These are phyloP conservation scores for Penicillium freii DNA, from an alignment of 2,329 filamentous ascomycete genomes.

Conservation along the genomic window DNA sequence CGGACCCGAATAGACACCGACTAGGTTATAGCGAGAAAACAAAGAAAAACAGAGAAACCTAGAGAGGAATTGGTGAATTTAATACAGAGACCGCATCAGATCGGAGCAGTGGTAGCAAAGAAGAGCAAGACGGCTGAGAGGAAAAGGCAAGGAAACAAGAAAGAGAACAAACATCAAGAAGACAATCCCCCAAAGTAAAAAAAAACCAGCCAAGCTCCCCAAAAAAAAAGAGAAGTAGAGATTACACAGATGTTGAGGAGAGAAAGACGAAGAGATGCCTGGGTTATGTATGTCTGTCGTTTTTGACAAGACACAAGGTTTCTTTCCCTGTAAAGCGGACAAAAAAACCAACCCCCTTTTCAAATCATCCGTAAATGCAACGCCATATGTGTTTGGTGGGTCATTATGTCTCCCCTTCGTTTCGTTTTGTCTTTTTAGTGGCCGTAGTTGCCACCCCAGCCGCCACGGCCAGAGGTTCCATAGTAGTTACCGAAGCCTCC, in stretches of 20 bases:
- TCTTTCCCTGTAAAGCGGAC: constrained; percentile 11
- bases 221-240: constrained; percentile 36
- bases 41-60: constrained; percentile 19
- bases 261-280: constrained; percentile 26
- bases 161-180: constrained; percentile 20
- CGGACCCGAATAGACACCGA: constrained; percentile 25
- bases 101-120: constrained; percentile 32
- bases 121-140: constrained; percentile 10
- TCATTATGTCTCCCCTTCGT: constrained; percentile 13
- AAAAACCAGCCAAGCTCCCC: constrained; percentile 38
- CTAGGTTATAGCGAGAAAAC: constrained; percentile 20
- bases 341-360: constrained; percentile 16
- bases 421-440: constrained; percentile 36
- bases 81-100: constrained; percentile 31
- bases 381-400: constrained; percentile 32
- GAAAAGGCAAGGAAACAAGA: constrained; percentile 4
- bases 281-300: constrained; percentile 20
- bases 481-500: constrained; percentile 47
- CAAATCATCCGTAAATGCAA: constrained; percentile 30
- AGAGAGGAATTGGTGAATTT: constrained; percentile 35
- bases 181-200: constrained; percentile 21
- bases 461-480: constrained; percentile 44
- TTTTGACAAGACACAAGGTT: constrained; percentile 12
- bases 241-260: constrained; percentile 41
- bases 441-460: constrained; percentile 49